Conservation (phyloP, 495 filamentous ascomycete genomes). For the Podospora appendiculata region DNA sequence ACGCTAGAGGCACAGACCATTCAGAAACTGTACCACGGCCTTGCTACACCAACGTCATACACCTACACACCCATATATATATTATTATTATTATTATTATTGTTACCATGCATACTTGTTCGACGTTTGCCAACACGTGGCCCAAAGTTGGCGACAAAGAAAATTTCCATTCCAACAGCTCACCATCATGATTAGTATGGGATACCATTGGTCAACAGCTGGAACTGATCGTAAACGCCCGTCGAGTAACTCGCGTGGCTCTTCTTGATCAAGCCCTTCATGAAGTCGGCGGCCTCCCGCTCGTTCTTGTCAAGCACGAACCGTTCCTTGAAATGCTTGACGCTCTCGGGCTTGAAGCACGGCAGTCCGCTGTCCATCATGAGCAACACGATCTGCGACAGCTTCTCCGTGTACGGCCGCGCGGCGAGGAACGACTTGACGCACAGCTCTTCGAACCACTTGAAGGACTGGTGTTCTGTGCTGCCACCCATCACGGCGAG, state of each 20-base stretch:
- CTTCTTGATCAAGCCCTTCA: conserved; percentile 79
- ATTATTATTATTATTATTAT: no score
- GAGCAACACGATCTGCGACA: conserved; percentile 78
- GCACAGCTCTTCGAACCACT: conserved; percentile 92
- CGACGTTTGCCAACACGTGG: no score
- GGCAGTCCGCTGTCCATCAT: conserved; percentile 97
- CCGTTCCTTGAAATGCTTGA: conserved; percentile 84
- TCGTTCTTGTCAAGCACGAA: conserved; percentile 93
- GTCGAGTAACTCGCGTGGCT: conserved; percentile 85
- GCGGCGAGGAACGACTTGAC: conserved; percentile 92
- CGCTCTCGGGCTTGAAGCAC: conserved; percentile 95
- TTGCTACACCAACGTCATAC: no score
- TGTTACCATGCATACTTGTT: no score
- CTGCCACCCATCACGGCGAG: conserved; percentile 93
- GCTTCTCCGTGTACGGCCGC: conserved; percentile 76
- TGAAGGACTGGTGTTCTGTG: conserved; percentile 77
- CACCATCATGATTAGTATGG: conserved; percentile 49
- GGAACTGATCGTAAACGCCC: conserved; percentile 93
- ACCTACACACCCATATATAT: no score
- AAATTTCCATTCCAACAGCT: no score
- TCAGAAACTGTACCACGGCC: no score
- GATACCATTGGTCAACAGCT: conserved; percentile 94
- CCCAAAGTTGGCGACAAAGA: no score
- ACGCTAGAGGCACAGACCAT: no score
- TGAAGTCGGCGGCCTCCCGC: conserved; percentile 89